Conservation (phyloP, 371 early-diverging fungal genomes). For the Sporodiniella umbellata region DNA sequence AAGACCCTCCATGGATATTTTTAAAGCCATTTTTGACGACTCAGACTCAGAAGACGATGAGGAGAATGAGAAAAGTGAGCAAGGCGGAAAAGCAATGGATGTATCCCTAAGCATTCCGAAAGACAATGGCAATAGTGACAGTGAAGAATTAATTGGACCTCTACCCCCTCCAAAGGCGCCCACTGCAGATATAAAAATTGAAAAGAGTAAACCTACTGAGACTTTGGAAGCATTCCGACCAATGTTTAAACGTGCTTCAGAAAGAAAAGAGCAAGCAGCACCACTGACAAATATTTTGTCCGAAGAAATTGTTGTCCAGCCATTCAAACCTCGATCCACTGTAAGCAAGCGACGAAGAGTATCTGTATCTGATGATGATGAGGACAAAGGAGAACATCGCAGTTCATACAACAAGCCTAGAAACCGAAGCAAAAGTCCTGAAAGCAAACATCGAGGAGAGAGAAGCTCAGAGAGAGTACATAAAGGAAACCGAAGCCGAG, state of each 20-base stretch:
- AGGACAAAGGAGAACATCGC: conserved; percentile 9
- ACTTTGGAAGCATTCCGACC: conserved; percentile 34
- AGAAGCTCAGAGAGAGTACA: conserved; percentile 5
- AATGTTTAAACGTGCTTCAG: conserved; percentile 32
- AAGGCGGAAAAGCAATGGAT: not conserved
- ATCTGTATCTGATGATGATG: conserved; percentile 32
- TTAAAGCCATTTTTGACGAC: conserved; percentile 81
- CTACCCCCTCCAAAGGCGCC: conserved; percentile 23
- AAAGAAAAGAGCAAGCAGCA: conserved; percentile 7
- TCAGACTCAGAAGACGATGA: conserved; percentile 55
- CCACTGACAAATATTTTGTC: conserved; percentile 20
- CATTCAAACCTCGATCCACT: conserved; percentile 28
- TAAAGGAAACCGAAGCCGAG: conserved; percentile 1
- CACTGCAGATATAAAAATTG: conserved; percentile 12
- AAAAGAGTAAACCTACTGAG: not conserved
- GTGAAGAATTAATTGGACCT: conserved; percentile 35
- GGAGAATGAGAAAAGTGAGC: conserved; percentile 7
- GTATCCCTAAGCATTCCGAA: no score
- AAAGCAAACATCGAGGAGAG: conserved; percentile 2
- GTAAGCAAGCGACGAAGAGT: conserved; percentile 24
- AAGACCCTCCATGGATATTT: conserved; percentile 83
- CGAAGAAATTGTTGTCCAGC: conserved; percentile 39
- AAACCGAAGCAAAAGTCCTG: conserved; percentile 20
- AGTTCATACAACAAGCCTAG: conserved; percentile 3
- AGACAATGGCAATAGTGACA: not conserved